phyloP scores from a whole-genome alignment of 768 basidiomycete genomes.

The Rhizopogon vulgaris region DNA sequence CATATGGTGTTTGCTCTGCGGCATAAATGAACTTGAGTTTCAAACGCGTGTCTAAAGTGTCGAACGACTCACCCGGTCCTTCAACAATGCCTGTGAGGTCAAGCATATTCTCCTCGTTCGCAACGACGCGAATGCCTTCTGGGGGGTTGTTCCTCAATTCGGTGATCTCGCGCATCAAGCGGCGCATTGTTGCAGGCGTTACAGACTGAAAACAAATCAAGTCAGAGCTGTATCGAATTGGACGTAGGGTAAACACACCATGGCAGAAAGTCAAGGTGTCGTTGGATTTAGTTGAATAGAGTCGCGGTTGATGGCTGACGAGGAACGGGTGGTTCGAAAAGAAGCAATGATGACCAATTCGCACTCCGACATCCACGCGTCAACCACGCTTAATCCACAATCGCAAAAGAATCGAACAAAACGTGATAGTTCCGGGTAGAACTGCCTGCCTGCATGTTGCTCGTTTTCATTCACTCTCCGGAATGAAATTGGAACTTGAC shows the following conservation, averaged over 20 bases:
- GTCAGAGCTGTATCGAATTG: not conserved
- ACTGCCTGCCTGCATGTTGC: too few relatives aligned
- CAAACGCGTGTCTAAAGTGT: not conserved
- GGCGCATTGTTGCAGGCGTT: constrained; percentile 61
- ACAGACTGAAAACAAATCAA: constrained; percentile 27
- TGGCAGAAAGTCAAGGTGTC: constrained; percentile 14
- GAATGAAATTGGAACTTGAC: too few relatives aligned
- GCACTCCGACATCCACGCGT: constrained; percentile 6
- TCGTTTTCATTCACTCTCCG: too few relatives aligned
- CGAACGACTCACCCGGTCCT: constrained; percentile 67
- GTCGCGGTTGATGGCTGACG: not conserved
- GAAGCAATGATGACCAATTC: constrained; percentile 21
- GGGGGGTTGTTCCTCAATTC: constrained; percentile 79
- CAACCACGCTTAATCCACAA: constrained; percentile 9
- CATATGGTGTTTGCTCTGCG: constrained; percentile 61
- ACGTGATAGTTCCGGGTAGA: too few relatives aligned
- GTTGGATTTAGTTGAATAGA: not conserved
- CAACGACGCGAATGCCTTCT: constrained; percentile 87
- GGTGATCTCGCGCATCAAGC: constrained; percentile 80
- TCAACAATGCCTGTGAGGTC: constrained; percentile 85
- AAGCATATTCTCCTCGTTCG: constrained; percentile 83
- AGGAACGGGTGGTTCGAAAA: constrained; percentile 13
- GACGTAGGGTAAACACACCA: constrained; percentile 1
- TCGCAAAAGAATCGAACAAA: too few relatives aligned
- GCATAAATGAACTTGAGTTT: constrained; percentile 10